Conservation (phyloP, 208 protist genomes). For the Jaenimonas drosophilae region DNA sequence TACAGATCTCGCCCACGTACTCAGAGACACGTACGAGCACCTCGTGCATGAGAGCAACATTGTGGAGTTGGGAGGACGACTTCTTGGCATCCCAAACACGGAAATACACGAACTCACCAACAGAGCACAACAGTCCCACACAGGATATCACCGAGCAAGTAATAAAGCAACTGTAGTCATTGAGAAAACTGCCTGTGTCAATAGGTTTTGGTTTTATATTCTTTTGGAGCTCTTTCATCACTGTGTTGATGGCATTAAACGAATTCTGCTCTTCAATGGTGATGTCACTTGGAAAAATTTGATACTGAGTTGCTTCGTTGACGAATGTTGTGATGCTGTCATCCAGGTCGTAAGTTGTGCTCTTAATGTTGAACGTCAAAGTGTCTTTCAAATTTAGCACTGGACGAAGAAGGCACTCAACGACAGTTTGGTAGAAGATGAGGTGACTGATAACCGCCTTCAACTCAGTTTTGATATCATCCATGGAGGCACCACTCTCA, state of each 20-base stretch:
- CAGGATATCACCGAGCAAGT: background rate
- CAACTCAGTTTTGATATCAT: background rate
- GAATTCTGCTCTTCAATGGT: background rate
- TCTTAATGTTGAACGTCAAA: background rate
- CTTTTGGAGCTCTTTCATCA: background rate
- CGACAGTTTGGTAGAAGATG: conserved; percentile 5
- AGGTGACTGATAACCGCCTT: background rate
- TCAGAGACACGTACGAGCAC: conserved; percentile 11
- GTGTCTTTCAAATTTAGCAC: background rate
- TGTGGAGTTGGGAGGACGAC: background rate
- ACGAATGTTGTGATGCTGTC: background rate
- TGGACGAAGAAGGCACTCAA: conserved; percentile 2
- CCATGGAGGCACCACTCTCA: background rate
- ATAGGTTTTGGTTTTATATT: background rate
- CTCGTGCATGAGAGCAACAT: conserved; percentile 14
- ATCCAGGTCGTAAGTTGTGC: background rate
- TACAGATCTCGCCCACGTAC: conserved; percentile 7
- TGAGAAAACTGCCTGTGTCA: conserved; percentile 5
- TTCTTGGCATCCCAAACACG: conserved; percentile 1
- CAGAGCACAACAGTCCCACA: conserved; percentile 3
- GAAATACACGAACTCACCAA: conserved; percentile 8
- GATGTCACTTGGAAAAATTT: conserved; percentile 1
- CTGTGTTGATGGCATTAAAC: background rate
- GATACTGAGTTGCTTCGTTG: conserved; percentile 2
- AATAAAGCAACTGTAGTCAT: conserved; percentile 3